Evolutionary conservation across 352 stramenopile genomes (phyloP), one percentile per base, ranked within the genome.

Genomic region (Saprolegnia parasitica): DNA sequence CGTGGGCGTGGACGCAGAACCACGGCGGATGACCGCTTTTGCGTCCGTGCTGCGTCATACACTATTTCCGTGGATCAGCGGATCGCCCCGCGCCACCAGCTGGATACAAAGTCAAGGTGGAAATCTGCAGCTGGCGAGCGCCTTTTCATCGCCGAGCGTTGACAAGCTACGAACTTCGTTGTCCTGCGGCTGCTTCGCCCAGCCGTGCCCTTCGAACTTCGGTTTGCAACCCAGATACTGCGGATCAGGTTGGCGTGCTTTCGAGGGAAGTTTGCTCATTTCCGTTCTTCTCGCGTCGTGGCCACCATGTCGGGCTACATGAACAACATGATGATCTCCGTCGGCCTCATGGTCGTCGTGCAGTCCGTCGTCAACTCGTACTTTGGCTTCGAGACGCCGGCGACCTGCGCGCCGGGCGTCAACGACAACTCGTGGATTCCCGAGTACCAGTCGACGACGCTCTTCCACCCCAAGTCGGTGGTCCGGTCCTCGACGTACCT

Each of bases 401-500:
- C 62, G 39, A 37, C 74, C 1, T 93, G 86, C 65, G 72, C 74
- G 37, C 35, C 79, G 32, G 68, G 84, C 71, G 75, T 88, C 61
- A 93, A 93, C 62, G 86, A 93, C 72, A 87, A 91, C 75, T 79
- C 74, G 65, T 93, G 86, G 86, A 76, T 86, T 55, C 71, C 73
- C 47, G 71, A 75, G 67, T 93, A 91, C 77, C 75, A 87, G 61
- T 91, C 83, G 42, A 58, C 88, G 64, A 81, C 76, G 11, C 89
- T 87, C 79, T 93, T 91, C 68, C 76, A 93, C 76, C 83, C 86
- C 9, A 81, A 87, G 65, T 76, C 81, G 23, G 81, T 81, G n/a
- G 72, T 81, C 70, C 79, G 91, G 66, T 77, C 80, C 65, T 87
- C 86, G 35, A 81, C 90, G 73, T 93, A 91, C 72, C 81, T 93